A percentile compares a stretch with the other conserved stretches of the same genome.
phyloP scores from a whole-genome alignment of 2,329 filamentous ascomycete genomes.

The Penicillium psychrosexuale region DNA sequence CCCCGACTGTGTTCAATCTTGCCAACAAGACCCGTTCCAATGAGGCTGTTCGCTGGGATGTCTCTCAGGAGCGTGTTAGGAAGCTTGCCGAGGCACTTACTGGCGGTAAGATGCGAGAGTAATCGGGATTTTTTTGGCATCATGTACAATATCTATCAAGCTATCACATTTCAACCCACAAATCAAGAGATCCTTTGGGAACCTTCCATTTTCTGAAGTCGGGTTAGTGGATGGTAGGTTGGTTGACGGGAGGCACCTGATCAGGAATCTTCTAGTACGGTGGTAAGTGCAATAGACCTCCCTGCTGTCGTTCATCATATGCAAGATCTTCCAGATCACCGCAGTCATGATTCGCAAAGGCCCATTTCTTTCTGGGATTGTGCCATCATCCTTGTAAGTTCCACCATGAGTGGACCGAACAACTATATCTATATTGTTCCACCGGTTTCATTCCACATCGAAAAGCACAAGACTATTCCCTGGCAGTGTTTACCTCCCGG shows the following conservation, averaged over 20 bases:
- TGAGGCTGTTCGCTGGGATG: conserved; percentile 36
- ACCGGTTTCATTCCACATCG: neutral
- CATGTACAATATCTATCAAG: conserved; percentile 27
- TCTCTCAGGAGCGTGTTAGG: conserved; percentile 58
- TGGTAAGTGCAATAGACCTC: neutral
- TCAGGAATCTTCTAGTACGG: neutral
- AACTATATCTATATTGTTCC: neutral
- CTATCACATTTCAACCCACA: conserved; percentile 17
- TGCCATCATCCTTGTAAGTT: no score
- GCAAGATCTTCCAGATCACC: conserved; percentile 70
- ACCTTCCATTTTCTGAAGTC: neutral
- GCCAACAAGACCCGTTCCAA: conserved; percentile 31
- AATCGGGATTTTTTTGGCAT: conserved; percentile 5
- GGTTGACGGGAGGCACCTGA: neutral
- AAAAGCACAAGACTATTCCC: neutral
- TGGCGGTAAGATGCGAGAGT: conserved; percentile 57
- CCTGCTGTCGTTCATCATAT: conserved; percentile 50
- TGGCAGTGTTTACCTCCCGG: conserved; percentile 31
- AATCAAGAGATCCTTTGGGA: neutral
- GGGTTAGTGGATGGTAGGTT: neutral
- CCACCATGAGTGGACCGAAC: neutral
- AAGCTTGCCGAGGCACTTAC: conserved; percentile 66
- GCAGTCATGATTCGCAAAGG: no score
- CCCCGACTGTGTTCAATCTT: conserved; percentile 40
- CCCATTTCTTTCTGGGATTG: no score